These are phyloP conservation scores for Piloderma croceum DNA, from an alignment of 768 basidiomycete genomes.

Conservation along the genomic window DNA sequence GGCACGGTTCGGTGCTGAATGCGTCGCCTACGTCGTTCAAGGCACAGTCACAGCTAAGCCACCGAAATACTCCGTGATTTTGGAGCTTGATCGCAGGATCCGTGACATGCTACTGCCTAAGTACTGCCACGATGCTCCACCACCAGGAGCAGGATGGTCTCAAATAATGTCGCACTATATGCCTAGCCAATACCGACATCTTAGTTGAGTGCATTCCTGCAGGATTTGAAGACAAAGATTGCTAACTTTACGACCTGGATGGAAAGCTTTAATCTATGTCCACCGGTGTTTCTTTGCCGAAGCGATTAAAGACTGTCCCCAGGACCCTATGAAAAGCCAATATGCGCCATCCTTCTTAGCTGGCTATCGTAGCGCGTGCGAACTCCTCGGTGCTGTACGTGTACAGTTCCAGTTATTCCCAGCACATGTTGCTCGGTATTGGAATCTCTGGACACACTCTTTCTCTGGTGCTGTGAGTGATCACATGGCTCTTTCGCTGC, in stretches of 20 bases:
- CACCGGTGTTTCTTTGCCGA: conserved; percentile 76
- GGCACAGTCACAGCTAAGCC: conserved; percentile 60
- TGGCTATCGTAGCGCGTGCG: conserved; percentile 62
- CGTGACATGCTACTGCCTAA: conserved; percentile 63
- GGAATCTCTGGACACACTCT: conserved; percentile 70
- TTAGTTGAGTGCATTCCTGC: conserved; percentile 40
- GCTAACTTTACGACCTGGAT: neutral
- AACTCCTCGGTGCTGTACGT: conserved; percentile 44
- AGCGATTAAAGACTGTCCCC: conserved; percentile 57
- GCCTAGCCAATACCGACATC: conserved; percentile 67
- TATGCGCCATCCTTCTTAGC: conserved; percentile 65
- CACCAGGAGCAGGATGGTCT: conserved; percentile 45
- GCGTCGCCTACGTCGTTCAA: conserved; percentile 62
- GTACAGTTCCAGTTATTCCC: conserved; percentile 48
- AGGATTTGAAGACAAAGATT: neutral
- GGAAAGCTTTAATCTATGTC: conserved; percentile 60
- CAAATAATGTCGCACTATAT: conserved; percentile 71
- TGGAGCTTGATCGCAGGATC: conserved; percentile 49
- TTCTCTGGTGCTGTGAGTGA: conserved; percentile 57
- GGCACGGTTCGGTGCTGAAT: conserved; percentile 60
- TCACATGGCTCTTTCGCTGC: conserved; percentile 4
- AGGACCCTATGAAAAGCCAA: conserved; percentile 62
- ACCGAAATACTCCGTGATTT: conserved; percentile 55
- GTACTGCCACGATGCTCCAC: conserved; percentile 49
- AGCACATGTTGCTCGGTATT: conserved; percentile 56